Base-by-base conservation (phyloP, 805 yeast species). In the Clavispora carvajalis region DNA sequence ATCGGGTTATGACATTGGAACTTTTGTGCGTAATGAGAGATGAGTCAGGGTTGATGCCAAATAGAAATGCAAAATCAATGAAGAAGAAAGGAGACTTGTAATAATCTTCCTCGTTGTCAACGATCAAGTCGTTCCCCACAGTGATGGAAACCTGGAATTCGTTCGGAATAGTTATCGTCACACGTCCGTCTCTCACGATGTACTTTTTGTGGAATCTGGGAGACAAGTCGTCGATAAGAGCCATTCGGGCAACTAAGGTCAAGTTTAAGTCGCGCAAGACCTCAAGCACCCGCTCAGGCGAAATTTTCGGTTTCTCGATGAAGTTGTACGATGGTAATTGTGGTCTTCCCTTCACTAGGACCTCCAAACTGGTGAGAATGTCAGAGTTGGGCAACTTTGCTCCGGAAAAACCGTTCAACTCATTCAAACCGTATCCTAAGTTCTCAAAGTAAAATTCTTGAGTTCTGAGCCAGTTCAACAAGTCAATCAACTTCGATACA, bases 341-440 rank as follows among this genome's bases (percentile, higher is more conserved):
- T 1, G 97, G 96, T 46, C 83, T 68, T 3, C 95, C 95, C 29
- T 76, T 70, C 30, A 80, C 76, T 40, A 90, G 68, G 0, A 93
- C 96, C 56, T 91, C 95, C 49, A 91, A 65, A 1, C 95, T 87
- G 0, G 98, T 90, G 18, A 80, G 74, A 16, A 93, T 60, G 61
- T 93, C 99, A 0, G 96, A 93, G 59, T 88, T 87, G 5, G 96
- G 95, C 39, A 91, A 65, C 54, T 95, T 90, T 0, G 99, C 98
- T 22, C 89, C 85, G 1, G 88, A 76, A n/a, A 82, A 77, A 38
- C 79, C 76, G 47, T 81, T 85, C 18, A 85, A 66, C n/a, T 72
- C 71, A 46, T 81, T 85, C 29, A 89, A 66, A 10, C 84, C 80
- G 64, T 81, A 74, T 15, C 83, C 76, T 64, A 80, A 50, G 43